Percentiles rank a stretch among this genome's conserved stretches.
phyloP scores from a whole-genome alignment of 768 basidiomycete species.

The Leucogyrophana mollusca region DNA sequence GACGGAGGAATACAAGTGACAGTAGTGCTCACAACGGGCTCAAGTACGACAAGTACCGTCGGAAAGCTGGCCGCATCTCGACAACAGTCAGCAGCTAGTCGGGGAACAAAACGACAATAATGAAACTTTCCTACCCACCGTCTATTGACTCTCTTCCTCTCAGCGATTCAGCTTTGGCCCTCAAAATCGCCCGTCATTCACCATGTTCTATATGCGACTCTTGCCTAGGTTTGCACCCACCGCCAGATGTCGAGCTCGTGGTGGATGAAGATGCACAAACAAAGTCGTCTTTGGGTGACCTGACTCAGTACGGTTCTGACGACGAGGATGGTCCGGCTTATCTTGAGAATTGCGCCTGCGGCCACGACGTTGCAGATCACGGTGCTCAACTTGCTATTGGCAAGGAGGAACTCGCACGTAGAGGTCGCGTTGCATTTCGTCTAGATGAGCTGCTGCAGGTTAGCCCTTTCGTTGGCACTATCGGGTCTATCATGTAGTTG shows the following conservation, averaged over 20 bases:
- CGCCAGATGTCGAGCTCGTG: constrained; percentile 54
- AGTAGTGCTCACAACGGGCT: too few relatives aligned
- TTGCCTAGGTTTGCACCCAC: constrained; percentile 75
- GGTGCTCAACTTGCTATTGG: constrained; percentile 60
- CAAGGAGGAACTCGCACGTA: constrained; percentile 64
- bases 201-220: constrained; percentile 61
- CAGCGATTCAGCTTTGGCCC: constrained; percentile 47
- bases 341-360: constrained; percentile 64
- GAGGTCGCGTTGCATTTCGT: constrained; percentile 71
- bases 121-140: constrained; percentile 70
- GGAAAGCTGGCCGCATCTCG: too few relatives aligned
- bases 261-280: constrained; percentile 44
- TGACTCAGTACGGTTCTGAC: constrained; percentile 70
- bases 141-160: constrained; percentile 51
- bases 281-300: constrained; percentile 48
- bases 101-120: too few relatives aligned
- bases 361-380: constrained; percentile 63
- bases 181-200: constrained; percentile 85
- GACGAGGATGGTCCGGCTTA: constrained; percentile 60
- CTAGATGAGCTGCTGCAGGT: constrained; percentile 85
- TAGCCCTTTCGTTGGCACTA: constrained; percentile 22
- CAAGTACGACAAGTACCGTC: too few relatives aligned
- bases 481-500: constrained; percentile 10
- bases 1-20: too few relatives aligned
- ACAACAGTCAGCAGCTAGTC: too few relatives aligned